Conservation (phyloP, 371 early-diverging fungal genomes). For the Mortierella sp. region DNA sequence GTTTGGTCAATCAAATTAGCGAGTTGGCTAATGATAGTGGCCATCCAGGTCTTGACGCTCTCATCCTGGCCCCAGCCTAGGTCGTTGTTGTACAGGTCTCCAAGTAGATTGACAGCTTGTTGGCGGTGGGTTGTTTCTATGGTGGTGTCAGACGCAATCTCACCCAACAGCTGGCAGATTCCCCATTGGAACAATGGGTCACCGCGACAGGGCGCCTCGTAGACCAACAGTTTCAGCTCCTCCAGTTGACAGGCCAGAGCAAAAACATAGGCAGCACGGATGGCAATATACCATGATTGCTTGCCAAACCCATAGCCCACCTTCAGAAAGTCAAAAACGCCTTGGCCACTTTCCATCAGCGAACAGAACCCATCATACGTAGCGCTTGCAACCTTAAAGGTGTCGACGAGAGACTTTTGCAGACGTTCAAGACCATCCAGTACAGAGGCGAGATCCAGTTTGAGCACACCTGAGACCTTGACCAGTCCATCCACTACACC, state of each 20-base stretch:
- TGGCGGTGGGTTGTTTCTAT: background rate
- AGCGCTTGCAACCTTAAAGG: background rate
- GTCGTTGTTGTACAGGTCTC: conserved; percentile 7
- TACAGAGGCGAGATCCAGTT: background rate
- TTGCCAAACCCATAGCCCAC: background rate
- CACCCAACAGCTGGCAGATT: conserved; percentile 15
- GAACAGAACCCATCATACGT: background rate
- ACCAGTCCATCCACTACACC: background rate
- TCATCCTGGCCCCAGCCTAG: background rate
- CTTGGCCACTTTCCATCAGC: background rate
- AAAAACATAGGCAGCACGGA: conserved; percentile 16
- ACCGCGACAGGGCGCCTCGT: conserved; percentile 6
- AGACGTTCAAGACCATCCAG: background rate
- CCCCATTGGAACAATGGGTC: conserved; percentile 20
- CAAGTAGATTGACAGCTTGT: conserved; percentile 2
- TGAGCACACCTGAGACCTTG: background rate
- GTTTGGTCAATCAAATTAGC: background rate
- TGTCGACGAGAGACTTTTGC: background rate
- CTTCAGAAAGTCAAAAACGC: background rate
- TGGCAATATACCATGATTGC: conserved; percentile 18
- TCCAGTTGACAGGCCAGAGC: conserved; percentile 5
- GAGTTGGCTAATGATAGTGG: background rate
- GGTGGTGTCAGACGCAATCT: background rate
- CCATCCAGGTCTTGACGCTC: background rate
- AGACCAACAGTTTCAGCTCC: background rate